phyloP scores from a whole-genome alignment of 768 basidiomycete species.

The Boletus subparvulus region DNA sequence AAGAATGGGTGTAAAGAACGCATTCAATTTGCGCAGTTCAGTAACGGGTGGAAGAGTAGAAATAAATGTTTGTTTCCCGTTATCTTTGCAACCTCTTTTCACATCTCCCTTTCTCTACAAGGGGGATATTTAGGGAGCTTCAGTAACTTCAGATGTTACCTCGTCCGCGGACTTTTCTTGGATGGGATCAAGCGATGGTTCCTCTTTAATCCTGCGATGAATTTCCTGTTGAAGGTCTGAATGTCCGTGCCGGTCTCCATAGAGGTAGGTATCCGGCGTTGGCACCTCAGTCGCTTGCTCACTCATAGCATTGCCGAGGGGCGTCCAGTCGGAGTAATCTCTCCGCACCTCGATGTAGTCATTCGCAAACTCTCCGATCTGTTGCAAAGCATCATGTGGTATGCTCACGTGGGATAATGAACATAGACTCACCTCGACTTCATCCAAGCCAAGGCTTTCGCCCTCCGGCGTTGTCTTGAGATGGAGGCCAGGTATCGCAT shows the following conservation, averaged over 20 bases:
- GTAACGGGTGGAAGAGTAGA: background rate
- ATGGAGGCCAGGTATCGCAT: constrained; percentile 57
- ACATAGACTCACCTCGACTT: constrained; percentile 55
- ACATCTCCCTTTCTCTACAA: background rate
- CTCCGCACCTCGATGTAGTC: constrained; percentile 71
- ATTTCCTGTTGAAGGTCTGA: constrained; percentile 24
- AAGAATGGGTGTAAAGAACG: background rate
- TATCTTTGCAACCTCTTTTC: background rate
- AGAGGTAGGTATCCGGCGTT: constrained; percentile 14
- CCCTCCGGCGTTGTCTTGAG: constrained; percentile 54
- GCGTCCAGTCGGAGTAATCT: constrained; percentile 56
- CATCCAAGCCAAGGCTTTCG: constrained; percentile 66
- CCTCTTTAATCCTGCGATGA: constrained; percentile 8
- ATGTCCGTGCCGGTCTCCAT: constrained; percentile 42
- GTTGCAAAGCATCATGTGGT: background rate
- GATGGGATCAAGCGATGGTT: constrained; percentile 14
- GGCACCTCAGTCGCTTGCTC: constrained; percentile 5
- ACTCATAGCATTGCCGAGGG: constrained; percentile 21
- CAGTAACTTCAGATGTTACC: background rate
- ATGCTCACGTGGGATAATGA: background rate
- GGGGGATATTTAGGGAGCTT: background rate
- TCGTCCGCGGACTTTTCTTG: constrained; percentile 13
- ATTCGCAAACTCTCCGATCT: constrained; percentile 70
- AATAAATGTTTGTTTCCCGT: background rate
- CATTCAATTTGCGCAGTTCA: background rate